These are phyloP conservation scores for Lomentospora prolificans DNA, from an alignment of 2,329 filamentous ascomycete species.

Conservation along the genomic window DNA sequence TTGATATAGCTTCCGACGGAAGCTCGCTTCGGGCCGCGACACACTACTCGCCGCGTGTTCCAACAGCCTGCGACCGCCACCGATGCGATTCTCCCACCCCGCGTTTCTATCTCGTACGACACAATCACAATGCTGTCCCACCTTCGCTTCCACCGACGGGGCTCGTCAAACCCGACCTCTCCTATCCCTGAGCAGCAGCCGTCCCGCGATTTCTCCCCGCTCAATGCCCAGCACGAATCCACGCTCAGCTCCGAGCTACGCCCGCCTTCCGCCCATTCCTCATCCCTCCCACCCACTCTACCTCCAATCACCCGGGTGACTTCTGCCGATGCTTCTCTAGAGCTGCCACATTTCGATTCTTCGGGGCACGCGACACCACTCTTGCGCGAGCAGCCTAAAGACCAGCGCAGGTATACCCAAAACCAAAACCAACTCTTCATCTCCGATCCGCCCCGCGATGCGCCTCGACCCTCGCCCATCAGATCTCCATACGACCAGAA, in stretches of 20 bases:
- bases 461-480: slow-evolving; percentile 20
- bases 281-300: slow-evolving; percentile 35
- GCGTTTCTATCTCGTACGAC: background rate
- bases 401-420: background rate
- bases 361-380: slow-evolving; percentile 10
- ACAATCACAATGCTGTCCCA: slow-evolving; percentile 37
- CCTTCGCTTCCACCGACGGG: slow-evolving; percentile 49
- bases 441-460: slow-evolving; percentile 9
- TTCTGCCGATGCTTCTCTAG: slow-evolving; percentile 24
- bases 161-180: slow-evolving; percentile 44
- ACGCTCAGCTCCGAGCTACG: slow-evolving; percentile 21
- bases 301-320: slow-evolving; percentile 41
- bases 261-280: slow-evolving; percentile 24
- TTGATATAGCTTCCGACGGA: background rate
- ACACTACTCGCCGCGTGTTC: background rate
- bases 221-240: slow-evolving; percentile 4
- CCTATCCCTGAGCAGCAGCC: slow-evolving; percentile 38
- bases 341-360: slow-evolving; percentile 10
- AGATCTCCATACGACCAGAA: slow-evolving; percentile 24
- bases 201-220: slow-evolving; percentile 26
- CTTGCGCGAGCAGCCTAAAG: background rate
- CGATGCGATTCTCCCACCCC: background rate
- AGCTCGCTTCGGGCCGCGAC: background rate
- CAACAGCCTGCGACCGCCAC: background rate
- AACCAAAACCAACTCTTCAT: background rate